phyloP scores from a whole-genome alignment of 495 filamentous ascomycete species.

The Penicillium antarcticum region DNA sequence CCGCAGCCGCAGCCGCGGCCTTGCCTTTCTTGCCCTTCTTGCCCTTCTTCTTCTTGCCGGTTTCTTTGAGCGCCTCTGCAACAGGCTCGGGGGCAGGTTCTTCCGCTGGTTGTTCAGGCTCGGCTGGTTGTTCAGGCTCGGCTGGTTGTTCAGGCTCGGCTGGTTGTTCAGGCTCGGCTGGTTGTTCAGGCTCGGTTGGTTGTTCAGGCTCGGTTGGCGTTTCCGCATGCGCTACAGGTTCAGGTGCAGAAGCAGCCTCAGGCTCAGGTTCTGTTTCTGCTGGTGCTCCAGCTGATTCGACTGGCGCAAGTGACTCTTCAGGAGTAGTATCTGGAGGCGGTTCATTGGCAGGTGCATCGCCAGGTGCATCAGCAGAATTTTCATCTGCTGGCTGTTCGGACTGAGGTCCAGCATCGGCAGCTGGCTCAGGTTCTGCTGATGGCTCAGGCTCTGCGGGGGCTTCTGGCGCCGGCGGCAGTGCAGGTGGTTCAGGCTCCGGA shows the following conservation, averaged over 20 bases:
- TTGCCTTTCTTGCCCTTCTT: slow-evolving; percentile 5
- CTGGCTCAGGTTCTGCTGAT: neutral
- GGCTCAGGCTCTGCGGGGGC: neutral
- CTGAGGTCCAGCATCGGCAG: neutral
- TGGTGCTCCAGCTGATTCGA: neutral
- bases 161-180: too few relatives aligned
- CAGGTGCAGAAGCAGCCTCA: neutral
- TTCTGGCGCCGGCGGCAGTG: neutral
- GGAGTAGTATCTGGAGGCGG: neutral
- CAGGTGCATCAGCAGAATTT: neutral
- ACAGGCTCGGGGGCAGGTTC: neutral
- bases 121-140: neutral
- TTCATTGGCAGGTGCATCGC: neutral
- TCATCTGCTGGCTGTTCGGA: neutral
- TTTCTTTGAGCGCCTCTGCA: neutral
- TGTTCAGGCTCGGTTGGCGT: too few relatives aligned
- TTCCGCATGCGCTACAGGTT: too few relatives aligned
- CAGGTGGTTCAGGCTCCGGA: slow-evolving; percentile 5
- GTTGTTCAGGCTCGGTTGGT: too few relatives aligned
- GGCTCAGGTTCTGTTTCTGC: neutral
- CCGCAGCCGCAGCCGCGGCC: neutral
- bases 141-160: neutral
- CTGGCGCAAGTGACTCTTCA: neutral
- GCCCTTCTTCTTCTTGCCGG: slow-evolving; percentile 7
- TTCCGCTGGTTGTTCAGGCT: neutral